phyloP scores from a whole-genome alignment of 2,329 filamentous ascomycete genomes.

The Ceratocystis cubensis region DNA sequence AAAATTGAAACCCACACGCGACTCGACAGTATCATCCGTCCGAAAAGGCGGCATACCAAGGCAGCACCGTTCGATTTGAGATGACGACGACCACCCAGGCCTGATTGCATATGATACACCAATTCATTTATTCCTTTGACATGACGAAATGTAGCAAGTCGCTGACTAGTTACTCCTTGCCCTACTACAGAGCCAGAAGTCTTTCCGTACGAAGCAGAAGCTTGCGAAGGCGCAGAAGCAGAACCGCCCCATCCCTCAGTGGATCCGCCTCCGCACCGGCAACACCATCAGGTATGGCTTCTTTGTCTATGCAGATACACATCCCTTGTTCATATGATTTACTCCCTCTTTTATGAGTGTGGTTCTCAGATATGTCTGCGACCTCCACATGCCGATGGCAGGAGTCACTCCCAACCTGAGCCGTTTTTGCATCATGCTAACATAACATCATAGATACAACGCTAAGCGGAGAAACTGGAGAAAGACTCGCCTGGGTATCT shows the following conservation, averaged over 20 bases:
- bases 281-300: conserved; percentile 90
- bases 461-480: conserved; percentile 99
- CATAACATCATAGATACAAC: conserved; percentile 68
- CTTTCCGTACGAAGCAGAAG: conserved; percentile 99
- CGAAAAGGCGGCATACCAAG: neutral
- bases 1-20: neutral
- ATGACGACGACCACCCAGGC: neutral
- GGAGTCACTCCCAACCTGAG: no score
- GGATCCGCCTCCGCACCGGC: conserved; percentile 95
- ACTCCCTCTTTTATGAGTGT: neutral
- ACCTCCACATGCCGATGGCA: neutral
- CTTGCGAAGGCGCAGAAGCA: conserved; percentile 99
- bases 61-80: neutral
- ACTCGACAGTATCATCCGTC: neutral
- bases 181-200: conserved; percentile 79
- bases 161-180: conserved; percentile 20
- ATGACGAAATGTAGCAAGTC: conserved; percentile 17
- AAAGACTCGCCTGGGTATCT: conserved; percentile 99
- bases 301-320: neutral
- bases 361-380: no score
- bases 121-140: neutral
- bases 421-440: neutral
- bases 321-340: neutral
- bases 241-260: conserved; percentile 99
- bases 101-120: neutral